Base-by-base conservation (phyloP, 2,329 filamentous ascomycete species). In the Epichloe hybrida region DNA sequence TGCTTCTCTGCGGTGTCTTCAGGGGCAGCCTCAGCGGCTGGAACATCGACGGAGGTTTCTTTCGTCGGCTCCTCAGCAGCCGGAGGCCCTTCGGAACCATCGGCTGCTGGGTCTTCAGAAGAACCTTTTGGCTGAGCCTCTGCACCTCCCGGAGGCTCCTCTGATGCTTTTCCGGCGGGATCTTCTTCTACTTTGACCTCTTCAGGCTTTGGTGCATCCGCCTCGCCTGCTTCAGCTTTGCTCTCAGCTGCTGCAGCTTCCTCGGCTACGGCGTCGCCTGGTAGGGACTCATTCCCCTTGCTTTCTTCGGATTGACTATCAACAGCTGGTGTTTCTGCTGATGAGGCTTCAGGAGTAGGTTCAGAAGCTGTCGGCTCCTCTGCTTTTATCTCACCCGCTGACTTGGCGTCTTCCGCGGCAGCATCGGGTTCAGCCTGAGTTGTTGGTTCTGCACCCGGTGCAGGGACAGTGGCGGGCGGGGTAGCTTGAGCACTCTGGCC, bases 401-500 rank as follows among this genome's bases (percentile, higher is more conserved):
- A 23, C 23, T 23, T 23, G 23, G 23, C 23, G 5, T 23, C 23
- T 23, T 49, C 49, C 34, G 35, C 43, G 6, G 46, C 31, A 38
- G 50, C 57, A 40, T 61, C 54, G 20, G 52, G 7, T n/a, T 44
- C 49, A 38, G 50, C 17, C 50, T 52, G 37, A 9, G 49, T 9
- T 38, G 43, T 44, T 40, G 49, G 51, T 53, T 37, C 11, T 42
- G n/a, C 21, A 34, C 23, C 9, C 5, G 15, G 2, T 15, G n/a
- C n/a, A 23, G n/a, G 11, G 5, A 37, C 39, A n/a, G 20, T 38
- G 7, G 50, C 13, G 1, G 42, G 17, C 17, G 41, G n/a, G 7
- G 20, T 48, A n/a, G 31, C 42, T 23, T 37, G 23, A 7, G 23
- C 41, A 17, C 11, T 27, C 27, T 55, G 55, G 13, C 27, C 54